Percentiles rank a stretch among this genome's conserved stretches.
phyloP scores from a whole-genome alignment of 768 basidiomycete genomes.

The Lactarius quietus region DNA sequence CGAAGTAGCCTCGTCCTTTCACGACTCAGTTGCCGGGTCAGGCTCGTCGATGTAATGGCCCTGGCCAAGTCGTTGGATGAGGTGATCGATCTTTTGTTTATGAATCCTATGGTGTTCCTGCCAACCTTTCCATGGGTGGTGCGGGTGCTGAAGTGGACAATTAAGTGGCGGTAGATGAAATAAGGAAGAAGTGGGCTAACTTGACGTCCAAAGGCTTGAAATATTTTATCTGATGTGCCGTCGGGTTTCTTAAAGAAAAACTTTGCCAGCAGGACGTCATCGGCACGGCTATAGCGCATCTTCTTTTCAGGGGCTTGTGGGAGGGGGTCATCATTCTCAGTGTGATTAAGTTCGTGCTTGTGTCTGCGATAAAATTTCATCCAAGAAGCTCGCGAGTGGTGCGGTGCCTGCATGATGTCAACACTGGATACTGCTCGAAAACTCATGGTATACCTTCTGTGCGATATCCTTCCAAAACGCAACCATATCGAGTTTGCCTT shows the following conservation, averaged over 20 bases:
- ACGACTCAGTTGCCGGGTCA: slow-evolving; percentile 20
- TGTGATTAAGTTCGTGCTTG: slow-evolving; percentile 73
- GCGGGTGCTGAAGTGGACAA: slow-evolving; percentile 54
- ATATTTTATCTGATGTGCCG: slow-evolving; percentile 80
- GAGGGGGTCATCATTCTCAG: slow-evolving; percentile 63
- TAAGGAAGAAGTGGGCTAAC: slow-evolving; percentile 39
- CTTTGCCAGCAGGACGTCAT: slow-evolving; percentile 75
- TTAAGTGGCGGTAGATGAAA: not conserved
- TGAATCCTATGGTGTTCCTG: slow-evolving; percentile 90
- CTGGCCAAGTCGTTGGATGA: slow-evolving; percentile 55
- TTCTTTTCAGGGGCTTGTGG: slow-evolving; percentile 83
- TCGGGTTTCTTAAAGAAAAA: slow-evolving; percentile 71
- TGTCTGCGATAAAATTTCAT: slow-evolving; percentile 92
- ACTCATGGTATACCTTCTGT: slow-evolving; percentile 44
- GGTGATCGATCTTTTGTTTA: slow-evolving; percentile 80
- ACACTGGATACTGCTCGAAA: not conserved
- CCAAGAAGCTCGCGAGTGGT: slow-evolving; percentile 90
- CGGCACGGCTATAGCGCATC: slow-evolving; percentile 76
- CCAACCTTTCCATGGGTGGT: slow-evolving; percentile 95
- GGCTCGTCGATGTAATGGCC: slow-evolving; percentile 51
- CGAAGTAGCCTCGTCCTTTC: not conserved
- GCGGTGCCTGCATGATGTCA: slow-evolving; percentile 56
- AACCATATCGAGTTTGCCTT: slow-evolving; percentile 68
- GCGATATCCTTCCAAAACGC: slow-evolving; percentile 79
- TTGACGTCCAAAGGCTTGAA: slow-evolving; percentile 71